These are phyloP conservation scores for Seiridium cupressi DNA, from an alignment of 2,329 filamentous ascomycete species.

Conservation along the genomic window DNA sequence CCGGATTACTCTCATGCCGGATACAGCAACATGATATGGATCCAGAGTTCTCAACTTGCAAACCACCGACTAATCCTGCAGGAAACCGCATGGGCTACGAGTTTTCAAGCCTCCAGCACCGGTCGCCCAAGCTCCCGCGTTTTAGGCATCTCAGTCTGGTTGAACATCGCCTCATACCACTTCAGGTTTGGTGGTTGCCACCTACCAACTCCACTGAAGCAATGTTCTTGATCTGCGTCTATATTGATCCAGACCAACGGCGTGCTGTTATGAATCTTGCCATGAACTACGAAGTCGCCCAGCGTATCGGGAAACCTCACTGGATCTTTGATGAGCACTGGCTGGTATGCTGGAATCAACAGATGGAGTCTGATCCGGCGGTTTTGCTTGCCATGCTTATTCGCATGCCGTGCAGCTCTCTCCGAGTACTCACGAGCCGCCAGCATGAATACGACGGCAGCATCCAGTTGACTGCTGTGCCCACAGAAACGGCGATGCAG, in stretches of 20 bases:
- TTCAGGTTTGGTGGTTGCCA: conserved; percentile 27
- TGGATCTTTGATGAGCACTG: conserved; percentile 33
- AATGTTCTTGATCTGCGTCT: conserved; percentile 30
- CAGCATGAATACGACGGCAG: conserved; percentile 37
- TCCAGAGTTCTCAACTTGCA: no score
- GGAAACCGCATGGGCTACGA: no score
- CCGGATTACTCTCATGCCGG: no score
- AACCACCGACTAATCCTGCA: no score
- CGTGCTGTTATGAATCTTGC: conserved; percentile 35
- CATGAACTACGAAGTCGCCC: conserved; percentile 35
- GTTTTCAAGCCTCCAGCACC: neutral
- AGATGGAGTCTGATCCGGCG: conserved; percentile 31
- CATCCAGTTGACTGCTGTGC: conserved; percentile 39
- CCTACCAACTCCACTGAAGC: conserved; percentile 29
- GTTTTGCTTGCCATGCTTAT: neutral
- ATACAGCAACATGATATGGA: no score
- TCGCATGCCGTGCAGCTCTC: conserved; percentile 16
- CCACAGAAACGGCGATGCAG: conserved; percentile 34
- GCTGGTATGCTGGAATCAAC: conserved; percentile 37
- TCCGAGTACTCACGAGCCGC: conserved; percentile 26
- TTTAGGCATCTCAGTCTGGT: neutral
- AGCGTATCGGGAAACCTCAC: conserved; percentile 33
- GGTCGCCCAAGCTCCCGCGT: neutral
- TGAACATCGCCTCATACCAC: conserved; percentile 17
- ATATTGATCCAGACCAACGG: conserved; percentile 37